A percentile compares a stretch with the other conserved stretches of the same genome.
phyloP scores from a whole-genome alignment of 768 basidiomycete genomes.

The Lentinula aciculospora region DNA sequence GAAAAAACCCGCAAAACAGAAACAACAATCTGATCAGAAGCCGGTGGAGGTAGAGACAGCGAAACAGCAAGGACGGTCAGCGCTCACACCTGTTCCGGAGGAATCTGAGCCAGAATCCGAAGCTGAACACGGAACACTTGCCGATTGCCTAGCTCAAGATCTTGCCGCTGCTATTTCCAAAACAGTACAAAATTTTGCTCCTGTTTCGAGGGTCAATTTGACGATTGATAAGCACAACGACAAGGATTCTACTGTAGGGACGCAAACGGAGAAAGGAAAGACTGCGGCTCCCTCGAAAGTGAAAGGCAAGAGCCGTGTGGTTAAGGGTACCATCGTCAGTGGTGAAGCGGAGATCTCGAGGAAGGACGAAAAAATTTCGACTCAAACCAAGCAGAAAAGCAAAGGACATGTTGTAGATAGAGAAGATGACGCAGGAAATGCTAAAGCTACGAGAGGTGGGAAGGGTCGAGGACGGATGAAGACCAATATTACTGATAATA shows the following conservation, averaged over 20 bases:
- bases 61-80: constrained; percentile 14
- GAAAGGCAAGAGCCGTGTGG: background rate
- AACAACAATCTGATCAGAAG: background rate
- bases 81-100: constrained; percentile 22
- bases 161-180: constrained; percentile 17
- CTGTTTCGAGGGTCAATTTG: background rate
- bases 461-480: background rate
- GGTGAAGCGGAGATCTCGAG: background rate
- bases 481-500: background rate
- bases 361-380: background rate
- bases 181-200: background rate
- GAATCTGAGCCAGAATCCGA: constrained; percentile 15
- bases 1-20: background rate
- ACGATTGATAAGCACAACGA: background rate
- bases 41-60: too few species aligned
- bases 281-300: background rate
- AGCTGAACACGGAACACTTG: constrained; percentile 6
- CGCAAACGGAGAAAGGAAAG: background rate
- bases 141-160: constrained; percentile 32
- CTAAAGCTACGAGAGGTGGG: background rate
- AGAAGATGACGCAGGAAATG: background rate
- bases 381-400: background rate
- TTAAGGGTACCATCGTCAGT: background rate
- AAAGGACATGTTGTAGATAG: background rate
- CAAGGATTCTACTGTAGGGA: background rate